Base-by-base conservation (phyloP, 805 yeast species). In the Saccharomycopsis schoenii region DNA sequence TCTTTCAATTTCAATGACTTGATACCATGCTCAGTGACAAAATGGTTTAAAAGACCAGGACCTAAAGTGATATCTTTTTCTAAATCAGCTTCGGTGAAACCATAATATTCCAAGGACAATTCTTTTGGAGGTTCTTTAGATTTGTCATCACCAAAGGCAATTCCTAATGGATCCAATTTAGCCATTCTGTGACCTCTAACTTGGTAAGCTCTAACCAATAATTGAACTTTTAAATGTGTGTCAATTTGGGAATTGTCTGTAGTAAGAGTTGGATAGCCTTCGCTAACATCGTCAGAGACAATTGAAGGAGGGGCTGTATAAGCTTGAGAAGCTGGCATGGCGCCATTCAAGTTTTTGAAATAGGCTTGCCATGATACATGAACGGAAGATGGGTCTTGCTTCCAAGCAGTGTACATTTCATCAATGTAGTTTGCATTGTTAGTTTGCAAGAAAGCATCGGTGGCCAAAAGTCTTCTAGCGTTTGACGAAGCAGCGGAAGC, bases 101-200 rank as follows among this genome's bases (percentile, higher is more conserved):
- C 96, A 72, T 94, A 94, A 77, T 89, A 88, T 66, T 91, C 97
- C 64, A 91, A 78, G 57, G 97, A 89, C 72, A 94, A 80, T 77
- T 94, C 99, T 70, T 80, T 84, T 65, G 99, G 97, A 55, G 80
- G 65, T 17, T 80, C 77, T 58, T 76, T 73, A 12, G 71, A 65
- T 63, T 75, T 69, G 69, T 82, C 83, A 69, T 83, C 88, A 68
- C 94, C 97, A 71, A 85, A 89, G 19, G 92, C 83, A 70, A 93
- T 88, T 42, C 88, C 93, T 71, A 94, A 79, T n/a, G 99, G 99
- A 75, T 94, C 99, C 64, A 91, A 86, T 68, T 85, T 86, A 55
- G 98, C 97, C 78, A 89, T 89, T 74, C 86, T 88, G 75, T 94
- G 99, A 67, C 99, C 99, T 76, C 98, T 85, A 59, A 94, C 99